Conservation (phyloP, 2,329 filamentous ascomycete genomes). For the Chaetomium olivaceum region DNA sequence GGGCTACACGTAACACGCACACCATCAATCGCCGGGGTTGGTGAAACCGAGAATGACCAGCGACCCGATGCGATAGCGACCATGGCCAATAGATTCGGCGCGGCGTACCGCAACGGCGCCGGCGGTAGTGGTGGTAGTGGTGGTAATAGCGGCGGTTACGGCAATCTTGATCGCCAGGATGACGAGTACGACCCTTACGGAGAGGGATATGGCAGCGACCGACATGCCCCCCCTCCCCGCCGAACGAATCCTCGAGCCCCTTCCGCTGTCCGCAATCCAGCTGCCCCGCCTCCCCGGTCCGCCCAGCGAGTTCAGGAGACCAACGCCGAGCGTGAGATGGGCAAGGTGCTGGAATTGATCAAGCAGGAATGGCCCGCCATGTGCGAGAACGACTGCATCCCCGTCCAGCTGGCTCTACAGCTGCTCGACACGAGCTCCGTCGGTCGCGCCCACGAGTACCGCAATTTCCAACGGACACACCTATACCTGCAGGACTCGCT, state of each 20-base stretch:
- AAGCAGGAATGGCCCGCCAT: slow-evolving; percentile 89
- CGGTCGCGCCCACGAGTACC: slow-evolving; percentile 84
- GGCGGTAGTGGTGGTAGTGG: slow-evolving; percentile 40
- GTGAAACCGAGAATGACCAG: slow-evolving; percentile 27
- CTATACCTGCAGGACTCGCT: slow-evolving; percentile 87
- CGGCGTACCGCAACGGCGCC: slow-evolving; percentile 48
- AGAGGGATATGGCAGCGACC: slow-evolving; percentile 48
- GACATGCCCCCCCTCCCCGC: slow-evolving; percentile 42
- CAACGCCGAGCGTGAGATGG: slow-evolving; percentile 58
- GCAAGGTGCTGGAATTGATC: slow-evolving; percentile 75
- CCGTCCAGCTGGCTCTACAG: slow-evolving; percentile 91
- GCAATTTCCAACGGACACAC: slow-evolving; percentile 80
- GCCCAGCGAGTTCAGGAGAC: slow-evolving; percentile 35
- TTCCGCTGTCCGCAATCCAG: slow-evolving; percentile 30
- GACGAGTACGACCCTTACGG: slow-evolving; percentile 55
- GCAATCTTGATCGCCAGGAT: slow-evolving; percentile 44
- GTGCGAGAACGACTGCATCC: slow-evolving; percentile 83
- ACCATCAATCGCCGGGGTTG: neutral
- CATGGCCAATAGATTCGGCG: slow-evolving; percentile 56
- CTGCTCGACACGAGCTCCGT: slow-evolving; percentile 92
- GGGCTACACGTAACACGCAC: neutral
- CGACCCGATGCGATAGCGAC: slow-evolving; percentile 32
- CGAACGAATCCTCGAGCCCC: slow-evolving; percentile 31
- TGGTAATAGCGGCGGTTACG: slow-evolving; percentile 43
- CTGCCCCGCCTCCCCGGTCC: slow-evolving; percentile 39